Conservation (phyloP, 805 yeast genomes). For the Wickerhamiella allomyrinae region DNA sequence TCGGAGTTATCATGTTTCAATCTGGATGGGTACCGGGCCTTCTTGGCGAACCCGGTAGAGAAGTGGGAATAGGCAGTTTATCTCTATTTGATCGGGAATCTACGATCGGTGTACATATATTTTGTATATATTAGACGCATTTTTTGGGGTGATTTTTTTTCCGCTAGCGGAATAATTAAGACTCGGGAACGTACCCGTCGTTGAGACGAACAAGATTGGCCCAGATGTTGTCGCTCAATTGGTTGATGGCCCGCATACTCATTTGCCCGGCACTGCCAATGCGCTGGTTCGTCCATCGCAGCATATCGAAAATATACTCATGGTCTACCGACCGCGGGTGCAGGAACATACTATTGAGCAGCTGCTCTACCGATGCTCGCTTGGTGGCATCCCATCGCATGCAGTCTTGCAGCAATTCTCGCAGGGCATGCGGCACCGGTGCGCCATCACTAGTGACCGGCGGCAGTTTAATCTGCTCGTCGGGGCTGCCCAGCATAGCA, state of each 20-base stretch:
- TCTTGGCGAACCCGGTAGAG: conserved; percentile 73
- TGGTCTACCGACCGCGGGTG: background rate
- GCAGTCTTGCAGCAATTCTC: conserved; percentile 61
- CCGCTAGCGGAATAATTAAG: too few relatives aligned
- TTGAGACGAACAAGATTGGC: background rate
- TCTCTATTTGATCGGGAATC: too few relatives aligned
- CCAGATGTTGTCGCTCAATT: background rate
- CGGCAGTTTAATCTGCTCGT: conserved; percentile 55
- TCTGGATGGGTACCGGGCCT: conserved; percentile 46
- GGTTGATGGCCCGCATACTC: background rate
- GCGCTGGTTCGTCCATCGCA: background rate
- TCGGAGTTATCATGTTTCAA: conserved; percentile 83
- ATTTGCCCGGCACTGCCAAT: background rate
- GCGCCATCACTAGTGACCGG: conserved; percentile 44
- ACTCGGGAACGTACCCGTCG: background rate
- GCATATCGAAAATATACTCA: background rate
- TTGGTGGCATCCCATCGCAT: conserved; percentile 53
- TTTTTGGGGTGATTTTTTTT: too few relatives aligned
- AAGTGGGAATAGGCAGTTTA: conserved; percentile 49
- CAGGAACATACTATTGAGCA: conserved; percentile 52
- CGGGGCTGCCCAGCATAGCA: conserved; percentile 66
- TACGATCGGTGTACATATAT: too few relatives aligned
- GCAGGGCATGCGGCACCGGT: conserved; percentile 51
- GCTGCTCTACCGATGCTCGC: conserved; percentile 49
- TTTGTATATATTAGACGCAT: too few relatives aligned